These are phyloP conservation scores for Glaciozyma antarctica DNA, from an alignment of 768 basidiomycete species.

Conservation along the genomic window DNA sequence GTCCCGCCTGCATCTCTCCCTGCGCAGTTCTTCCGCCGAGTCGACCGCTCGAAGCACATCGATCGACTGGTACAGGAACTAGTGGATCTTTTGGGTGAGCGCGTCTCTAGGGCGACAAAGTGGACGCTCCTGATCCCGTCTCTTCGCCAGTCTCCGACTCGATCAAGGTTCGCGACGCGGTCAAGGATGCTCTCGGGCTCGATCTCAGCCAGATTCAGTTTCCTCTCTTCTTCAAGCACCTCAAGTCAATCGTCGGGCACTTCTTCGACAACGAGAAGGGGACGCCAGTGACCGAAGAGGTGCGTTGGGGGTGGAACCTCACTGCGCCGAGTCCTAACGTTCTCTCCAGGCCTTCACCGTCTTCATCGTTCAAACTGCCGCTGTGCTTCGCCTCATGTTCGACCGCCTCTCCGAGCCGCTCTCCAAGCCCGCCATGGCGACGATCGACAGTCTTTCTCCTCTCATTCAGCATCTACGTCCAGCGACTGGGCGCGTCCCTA, in stretches of 20 bases:
- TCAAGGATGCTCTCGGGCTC: slow-evolving; percentile 66
- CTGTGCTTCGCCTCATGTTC: slow-evolving; percentile 65
- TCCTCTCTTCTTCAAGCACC: slow-evolving; percentile 17
- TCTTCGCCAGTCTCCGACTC: slow-evolving; percentile 46
- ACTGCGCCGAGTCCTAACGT: too few relatives aligned
- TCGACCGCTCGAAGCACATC: slow-evolving; percentile 18
- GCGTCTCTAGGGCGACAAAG: too few relatives aligned
- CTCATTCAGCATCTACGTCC: slow-evolving; percentile 56
- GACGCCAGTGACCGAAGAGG: slow-evolving; percentile 20
- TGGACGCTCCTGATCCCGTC: too few relatives aligned
- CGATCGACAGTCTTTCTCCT: slow-evolving; percentile 42
- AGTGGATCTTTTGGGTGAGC: slow-evolving; percentile 53
- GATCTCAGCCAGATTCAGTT: slow-evolving; percentile 68
- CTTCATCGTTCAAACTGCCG: slow-evolving; percentile 51
- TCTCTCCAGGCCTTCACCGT: slow-evolving; percentile 20
- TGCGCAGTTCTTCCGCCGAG: slow-evolving; percentile 23
- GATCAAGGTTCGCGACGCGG: slow-evolving; percentile 62
- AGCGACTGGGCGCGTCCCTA: slow-evolving; percentile 50
- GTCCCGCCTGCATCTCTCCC: slow-evolving; percentile 28
- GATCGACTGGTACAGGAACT: slow-evolving; percentile 40
- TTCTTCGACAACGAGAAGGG: slow-evolving; percentile 24
- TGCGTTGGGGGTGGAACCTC: too few relatives aligned
- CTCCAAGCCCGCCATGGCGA: slow-evolving; percentile 52
- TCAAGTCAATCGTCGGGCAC: slow-evolving; percentile 2
- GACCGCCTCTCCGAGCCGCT: slow-evolving; percentile 55